Percentiles rank a stretch among this genome's conserved stretches.
Evolutionary conservation across 108 stramenopile species (phyloP).

Genomic region (Pseudonitzschia pungens): DNA sequence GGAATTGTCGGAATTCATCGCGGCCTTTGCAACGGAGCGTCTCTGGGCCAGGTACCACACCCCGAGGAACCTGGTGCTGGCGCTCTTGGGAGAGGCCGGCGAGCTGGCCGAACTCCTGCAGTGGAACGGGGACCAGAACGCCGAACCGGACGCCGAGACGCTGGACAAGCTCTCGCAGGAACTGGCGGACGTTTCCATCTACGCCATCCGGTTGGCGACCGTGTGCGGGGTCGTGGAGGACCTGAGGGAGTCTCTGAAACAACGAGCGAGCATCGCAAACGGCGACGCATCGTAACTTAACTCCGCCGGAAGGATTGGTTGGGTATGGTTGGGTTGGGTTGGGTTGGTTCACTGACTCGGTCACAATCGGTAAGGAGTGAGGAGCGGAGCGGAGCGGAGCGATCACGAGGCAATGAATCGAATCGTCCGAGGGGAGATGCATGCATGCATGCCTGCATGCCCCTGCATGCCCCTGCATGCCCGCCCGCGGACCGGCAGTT

Average conservation of each 20-base stretch:
- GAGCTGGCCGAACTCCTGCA: constrained; percentile 91
- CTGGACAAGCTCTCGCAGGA: constrained; percentile 83
- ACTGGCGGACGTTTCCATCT: constrained; percentile 93
- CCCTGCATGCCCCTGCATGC: too few relatives aligned
- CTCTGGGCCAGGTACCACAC: constrained; percentile 82
- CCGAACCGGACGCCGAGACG: not conserved
- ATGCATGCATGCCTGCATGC: too few relatives aligned
- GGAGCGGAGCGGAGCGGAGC: too few relatives aligned
- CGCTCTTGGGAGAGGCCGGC: constrained; percentile 88
- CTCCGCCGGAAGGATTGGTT: too few relatives aligned
- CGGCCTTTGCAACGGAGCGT: constrained; percentile 64
- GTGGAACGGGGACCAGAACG: constrained; percentile 65
- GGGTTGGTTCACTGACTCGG: too few relatives aligned
- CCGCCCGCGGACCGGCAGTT: too few relatives aligned
- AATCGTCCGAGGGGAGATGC: too few relatives aligned
- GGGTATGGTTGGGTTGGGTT: too few relatives aligned
- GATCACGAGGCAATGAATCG: too few relatives aligned
- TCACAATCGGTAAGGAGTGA: too few relatives aligned
- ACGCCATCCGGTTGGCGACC: constrained; percentile 77
- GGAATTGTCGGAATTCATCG: constrained; percentile 36
- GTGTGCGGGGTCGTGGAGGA: constrained; percentile 46
- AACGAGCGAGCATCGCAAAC: not conserved
- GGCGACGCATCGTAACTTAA: too few relatives aligned
- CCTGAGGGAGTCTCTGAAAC: not conserved
- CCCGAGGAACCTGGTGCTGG: constrained; percentile 84